A percentile compares a stretch with the other conserved stretches of the same genome.
Evolutionary conservation across 78 protist species (phyloP).

Genomic region (Goniomonas avonlea): DNA sequence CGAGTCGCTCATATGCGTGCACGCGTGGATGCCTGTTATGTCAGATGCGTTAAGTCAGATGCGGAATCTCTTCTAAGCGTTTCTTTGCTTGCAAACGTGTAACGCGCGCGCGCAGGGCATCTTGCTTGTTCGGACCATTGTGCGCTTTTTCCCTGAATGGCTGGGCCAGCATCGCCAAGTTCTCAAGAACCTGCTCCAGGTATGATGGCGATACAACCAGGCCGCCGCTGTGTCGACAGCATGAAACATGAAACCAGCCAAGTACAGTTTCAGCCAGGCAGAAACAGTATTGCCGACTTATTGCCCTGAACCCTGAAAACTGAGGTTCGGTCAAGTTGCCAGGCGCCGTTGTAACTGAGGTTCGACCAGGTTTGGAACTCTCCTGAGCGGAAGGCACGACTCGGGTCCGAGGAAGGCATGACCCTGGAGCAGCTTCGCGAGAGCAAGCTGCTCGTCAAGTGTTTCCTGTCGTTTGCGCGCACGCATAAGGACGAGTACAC

Average conservation of each 20-base stretch:
- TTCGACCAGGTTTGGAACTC: no score
- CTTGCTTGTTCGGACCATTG: slow-evolving; percentile 24
- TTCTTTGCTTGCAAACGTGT: no score
- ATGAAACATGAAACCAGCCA: no score
- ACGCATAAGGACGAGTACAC: slow-evolving; percentile 31
- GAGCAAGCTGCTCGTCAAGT: slow-evolving; percentile 58
- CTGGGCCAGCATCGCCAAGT: not conserved
- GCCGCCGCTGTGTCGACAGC: no score
- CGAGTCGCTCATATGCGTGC: not conserved
- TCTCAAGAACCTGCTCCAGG: not conserved
- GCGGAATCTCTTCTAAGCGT: no score
- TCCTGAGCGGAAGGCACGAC: slow-evolving; percentile 19
- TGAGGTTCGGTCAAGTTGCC: no score
- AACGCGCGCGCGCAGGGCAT: slow-evolving; percentile 21
- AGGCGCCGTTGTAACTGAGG: no score
- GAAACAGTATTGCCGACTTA: no score
- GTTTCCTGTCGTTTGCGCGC: slow-evolving; percentile 58
- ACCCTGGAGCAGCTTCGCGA: slow-evolving; percentile 36
- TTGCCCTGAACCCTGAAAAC: no score
- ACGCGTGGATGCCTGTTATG: not conserved
- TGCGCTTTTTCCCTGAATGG: slow-evolving; percentile 30
- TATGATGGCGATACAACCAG: no score
- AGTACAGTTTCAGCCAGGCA: no score
- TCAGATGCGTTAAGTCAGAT: no score
- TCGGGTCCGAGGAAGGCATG: slow-evolving; percentile 15